Evolutionary conservation across 2,329 filamentous ascomycete genomes (phyloP).

Genomic region (Diplodia intermedia): DNA sequence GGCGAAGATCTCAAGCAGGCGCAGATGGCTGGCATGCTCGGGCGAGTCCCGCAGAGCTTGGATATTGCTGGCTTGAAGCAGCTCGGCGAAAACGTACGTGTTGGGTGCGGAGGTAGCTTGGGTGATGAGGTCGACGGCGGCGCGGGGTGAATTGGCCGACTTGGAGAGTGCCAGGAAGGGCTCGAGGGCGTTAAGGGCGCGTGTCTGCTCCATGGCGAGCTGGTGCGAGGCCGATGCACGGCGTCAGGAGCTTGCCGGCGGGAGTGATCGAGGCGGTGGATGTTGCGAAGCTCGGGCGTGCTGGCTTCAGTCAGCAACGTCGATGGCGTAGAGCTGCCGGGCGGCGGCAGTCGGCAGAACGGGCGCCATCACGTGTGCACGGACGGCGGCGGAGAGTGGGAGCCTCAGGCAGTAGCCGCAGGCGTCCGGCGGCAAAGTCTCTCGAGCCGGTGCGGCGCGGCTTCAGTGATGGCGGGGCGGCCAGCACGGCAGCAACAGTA

Average conservation of each 20-base stretch:
- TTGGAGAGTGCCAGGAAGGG: constrained; percentile 92
- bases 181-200: constrained; percentile 67
- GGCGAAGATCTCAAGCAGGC: constrained; percentile 85
- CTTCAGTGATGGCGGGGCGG: background rate
- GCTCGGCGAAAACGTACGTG: constrained; percentile 92
- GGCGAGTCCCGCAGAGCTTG: constrained; percentile 70
- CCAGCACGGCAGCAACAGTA: background rate
- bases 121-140: constrained; percentile 82
- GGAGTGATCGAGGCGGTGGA: constrained; percentile 2
- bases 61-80: constrained; percentile 82
- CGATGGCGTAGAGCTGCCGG: constrained; percentile 11
- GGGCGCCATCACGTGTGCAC: constrained; percentile 12
- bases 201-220: constrained; percentile 73
- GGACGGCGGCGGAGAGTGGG: background rate
- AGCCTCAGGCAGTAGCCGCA: constrained; percentile 1
- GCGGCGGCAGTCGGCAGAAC: constrained; percentile 15
- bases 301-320: constrained; percentile 33
- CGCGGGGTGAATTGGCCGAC: constrained; percentile 81
- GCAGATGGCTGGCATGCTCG: constrained; percentile 70
- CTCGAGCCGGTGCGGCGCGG: background rate
- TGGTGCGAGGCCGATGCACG: background rate
- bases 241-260: background rate
- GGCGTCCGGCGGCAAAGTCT: background rate
- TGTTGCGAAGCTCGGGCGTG: background rate
- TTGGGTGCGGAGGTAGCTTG: constrained; percentile 89